Conservation (phyloP, 2,329 filamentous ascomycete species). For the Alternaria panax region DNA sequence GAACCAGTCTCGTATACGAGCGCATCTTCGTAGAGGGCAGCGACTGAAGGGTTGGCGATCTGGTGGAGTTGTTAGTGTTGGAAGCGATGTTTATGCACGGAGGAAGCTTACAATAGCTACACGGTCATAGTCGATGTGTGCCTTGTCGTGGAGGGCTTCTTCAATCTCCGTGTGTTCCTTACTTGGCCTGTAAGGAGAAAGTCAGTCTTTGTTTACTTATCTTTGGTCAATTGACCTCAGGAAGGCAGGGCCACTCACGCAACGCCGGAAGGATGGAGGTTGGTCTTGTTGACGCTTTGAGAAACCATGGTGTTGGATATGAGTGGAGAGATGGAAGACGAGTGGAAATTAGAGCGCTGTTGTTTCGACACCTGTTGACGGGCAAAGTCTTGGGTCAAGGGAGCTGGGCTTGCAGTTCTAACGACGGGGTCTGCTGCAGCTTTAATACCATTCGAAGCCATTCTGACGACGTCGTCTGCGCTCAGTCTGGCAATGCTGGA, state of each 20-base stretch:
- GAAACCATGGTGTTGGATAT: conserved; percentile 50
- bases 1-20: conserved; percentile 97
- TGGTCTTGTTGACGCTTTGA: conserved; percentile 83
- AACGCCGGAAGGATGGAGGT: conserved; percentile 88
- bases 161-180: conserved; percentile 95
- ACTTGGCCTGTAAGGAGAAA: conserved; percentile 66
- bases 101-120: conserved; percentile 83
- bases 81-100: neutral
- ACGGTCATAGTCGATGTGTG: conserved; percentile 98
- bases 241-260: conserved; percentile 67
- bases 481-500: conserved; percentile 29
- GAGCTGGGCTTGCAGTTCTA: conserved; percentile 52
- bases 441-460: conserved; percentile 48
- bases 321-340: conserved; percentile 59
- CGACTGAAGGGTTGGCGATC: conserved; percentile 91
- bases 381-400: conserved; percentile 63
- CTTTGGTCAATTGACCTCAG: neutral
- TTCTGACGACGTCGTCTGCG: conserved; percentile 40
- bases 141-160: conserved; percentile 95
- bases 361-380: conserved; percentile 66
- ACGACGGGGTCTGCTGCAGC: conserved; percentile 45
- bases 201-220: conserved; percentile 23
- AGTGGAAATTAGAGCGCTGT: conserved; percentile 66
- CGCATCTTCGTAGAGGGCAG: conserved; percentile 98
- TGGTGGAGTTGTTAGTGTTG: conserved; percentile 41